A percentile compares a stretch with the other conserved stretches of the same genome.
These are phyloP conservation scores for Boletus rubroflammeus DNA, from an alignment of 768 basidiomycete genomes.

Conservation along the genomic window DNA sequence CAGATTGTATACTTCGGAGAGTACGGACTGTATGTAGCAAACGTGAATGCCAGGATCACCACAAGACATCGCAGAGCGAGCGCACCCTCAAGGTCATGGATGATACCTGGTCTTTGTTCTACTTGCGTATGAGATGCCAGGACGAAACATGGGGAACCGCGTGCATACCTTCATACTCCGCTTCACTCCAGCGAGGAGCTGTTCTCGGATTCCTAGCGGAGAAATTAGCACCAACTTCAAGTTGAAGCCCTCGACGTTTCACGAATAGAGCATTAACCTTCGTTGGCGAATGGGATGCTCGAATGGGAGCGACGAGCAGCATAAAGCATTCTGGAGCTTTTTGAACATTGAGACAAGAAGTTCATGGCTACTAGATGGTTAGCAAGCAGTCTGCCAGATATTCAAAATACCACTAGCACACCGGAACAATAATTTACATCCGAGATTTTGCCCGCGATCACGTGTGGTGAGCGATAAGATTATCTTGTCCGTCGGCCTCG, in stretches of 20 bases:
- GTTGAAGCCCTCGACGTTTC: background rate
- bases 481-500: background rate
- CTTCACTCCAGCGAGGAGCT: conserved; percentile 54
- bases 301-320: conserved; percentile 11
- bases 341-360: conserved; percentile 11
- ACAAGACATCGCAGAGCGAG: background rate
- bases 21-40: conserved; percentile 46
- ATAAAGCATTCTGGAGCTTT: conserved; percentile 1
- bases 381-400: background rate
- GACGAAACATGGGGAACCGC: background rate
- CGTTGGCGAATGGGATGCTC: conserved; percentile 9
- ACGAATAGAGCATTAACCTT: conserved; percentile 17
- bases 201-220: conserved; percentile 48
- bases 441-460: conserved; percentile 12
- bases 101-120: conserved; percentile 55
- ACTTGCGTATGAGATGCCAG: conserved; percentile 6
- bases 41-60: background rate
- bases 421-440: background rate
- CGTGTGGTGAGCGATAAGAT: conserved; percentile 15
- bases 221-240: background rate
- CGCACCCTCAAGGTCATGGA: conserved; percentile 60
- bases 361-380: conserved; percentile 11
- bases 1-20: conserved; percentile 64
- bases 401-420: background rate
- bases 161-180: conserved; percentile 63